phyloP scores from a whole-genome alignment of 176 grass and related monocot genomes.

The Avena sativa region DNA sequence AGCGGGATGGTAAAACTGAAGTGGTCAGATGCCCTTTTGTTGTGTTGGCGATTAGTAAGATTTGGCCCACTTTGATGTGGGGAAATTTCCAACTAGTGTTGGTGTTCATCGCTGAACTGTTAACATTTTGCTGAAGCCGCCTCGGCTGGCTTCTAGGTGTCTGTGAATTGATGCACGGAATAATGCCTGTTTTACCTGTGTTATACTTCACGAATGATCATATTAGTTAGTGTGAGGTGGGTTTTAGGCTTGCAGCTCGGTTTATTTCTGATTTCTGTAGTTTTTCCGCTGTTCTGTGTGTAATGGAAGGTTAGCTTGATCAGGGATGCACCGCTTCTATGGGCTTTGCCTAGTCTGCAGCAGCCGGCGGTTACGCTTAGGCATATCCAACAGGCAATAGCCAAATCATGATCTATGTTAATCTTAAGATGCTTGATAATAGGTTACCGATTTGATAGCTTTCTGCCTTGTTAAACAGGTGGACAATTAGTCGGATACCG shows the following conservation, averaged over 20 bases:
- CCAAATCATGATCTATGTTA: conserved; percentile 17
- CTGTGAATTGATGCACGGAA: background rate
- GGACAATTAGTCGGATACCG: background rate
- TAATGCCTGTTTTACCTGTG: background rate
- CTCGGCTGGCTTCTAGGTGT: background rate
- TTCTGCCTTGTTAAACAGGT: background rate
- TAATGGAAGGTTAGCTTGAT: conserved; percentile 1
- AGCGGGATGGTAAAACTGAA: background rate
- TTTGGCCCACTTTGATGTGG: background rate
- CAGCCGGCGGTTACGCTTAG: background rate
- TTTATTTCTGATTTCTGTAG: background rate
- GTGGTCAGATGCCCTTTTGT: background rate
- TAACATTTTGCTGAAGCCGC: background rate
- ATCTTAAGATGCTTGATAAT: conserved; percentile 8
- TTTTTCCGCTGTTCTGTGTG: background rate
- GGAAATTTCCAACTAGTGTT: background rate
- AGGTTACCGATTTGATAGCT: background rate
- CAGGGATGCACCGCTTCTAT: background rate
- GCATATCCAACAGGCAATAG: background rate
- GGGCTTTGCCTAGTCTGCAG: background rate
- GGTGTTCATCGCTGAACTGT: background rate
- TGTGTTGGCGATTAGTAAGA: background rate
- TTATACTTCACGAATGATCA: background rate
- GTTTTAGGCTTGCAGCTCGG: background rate
- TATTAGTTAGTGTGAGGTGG: background rate